Evolutionary conservation across 108 stramenopile genomes (phyloP), one percentile per base, ranked within the genome.

Genomic region (Skeletonema costatum): DNA sequence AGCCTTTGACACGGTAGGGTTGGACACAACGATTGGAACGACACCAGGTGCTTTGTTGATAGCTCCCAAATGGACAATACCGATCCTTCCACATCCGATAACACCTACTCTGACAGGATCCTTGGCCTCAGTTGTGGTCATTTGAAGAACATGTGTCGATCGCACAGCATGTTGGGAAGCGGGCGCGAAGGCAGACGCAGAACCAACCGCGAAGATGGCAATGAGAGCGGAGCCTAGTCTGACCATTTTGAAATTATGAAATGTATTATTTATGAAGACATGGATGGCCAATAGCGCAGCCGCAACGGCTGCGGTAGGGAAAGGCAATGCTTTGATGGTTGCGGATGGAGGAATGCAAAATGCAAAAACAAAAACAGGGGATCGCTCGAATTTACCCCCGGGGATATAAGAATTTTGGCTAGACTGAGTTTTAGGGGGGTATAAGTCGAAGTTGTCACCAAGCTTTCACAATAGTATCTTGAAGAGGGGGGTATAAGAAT

Each of bases 21-120:
- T 98, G 4, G 92, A 94, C 44, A 94, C 90, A 63, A 92, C 86
- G 59, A 92, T 80, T 13, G 90, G 89, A 31, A 79, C 72, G 30
- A 93, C 93, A 65, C 88, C 90, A 29, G 91, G 93, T 21, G 90
- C 92, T 80, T 97, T 96, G 80, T 90, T 90, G 68, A 97, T 95
- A 13, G 97, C 97, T 66, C 93, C 97, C 82, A 98, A 86, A 75
- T 98, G 97, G 8, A 97, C 97, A 14, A 98, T 71, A 58, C 97
- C 97, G 73, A 98, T 98, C 70, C 97, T 93, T 5, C 97, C 97
- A 64, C 90, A 90, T n/a, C 97, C 97, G 74, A 98, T 97, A 16
- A 98, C 93, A 68, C 97, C 97, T 13, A 98, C 97, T 63, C 87
- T 89, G 35, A 98, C 68, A 21, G 68, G 76, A 48, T 88, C 88